phyloP scores from a whole-genome alignment of 2,329 filamentous ascomycete species.

The Piedraia hortae region DNA sequence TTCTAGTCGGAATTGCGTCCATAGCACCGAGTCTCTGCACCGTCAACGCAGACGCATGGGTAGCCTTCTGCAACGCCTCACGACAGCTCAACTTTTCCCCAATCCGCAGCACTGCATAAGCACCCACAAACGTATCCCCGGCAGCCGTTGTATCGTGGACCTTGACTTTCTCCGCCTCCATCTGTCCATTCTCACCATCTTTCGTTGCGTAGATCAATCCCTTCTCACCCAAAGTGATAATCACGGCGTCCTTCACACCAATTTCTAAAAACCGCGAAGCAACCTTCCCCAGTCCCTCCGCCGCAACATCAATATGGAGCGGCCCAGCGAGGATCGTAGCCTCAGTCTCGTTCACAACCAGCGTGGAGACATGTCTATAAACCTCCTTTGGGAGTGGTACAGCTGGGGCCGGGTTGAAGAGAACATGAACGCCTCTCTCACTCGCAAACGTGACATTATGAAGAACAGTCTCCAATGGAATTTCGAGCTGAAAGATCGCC shows the following conservation, averaged over 20 bases:
- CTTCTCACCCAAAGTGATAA: slow-evolving; percentile 55
- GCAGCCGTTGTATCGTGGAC: slow-evolving; percentile 88
- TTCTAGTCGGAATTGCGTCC: slow-evolving; percentile 37
- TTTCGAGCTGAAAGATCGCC: slow-evolving; percentile 21
- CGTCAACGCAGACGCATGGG: slow-evolving; percentile 34
- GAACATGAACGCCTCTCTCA: slow-evolving; percentile 20
- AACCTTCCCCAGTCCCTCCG: slow-evolving; percentile 13
- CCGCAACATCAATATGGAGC: slow-evolving; percentile 7
- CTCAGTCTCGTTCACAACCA: slow-evolving; percentile 81
- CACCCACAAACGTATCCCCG: slow-evolving; percentile 81
- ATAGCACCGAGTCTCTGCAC: slow-evolving; percentile 38
- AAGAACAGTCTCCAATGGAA: slow-evolving; percentile 16
- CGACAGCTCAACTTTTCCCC: too few relatives aligned
- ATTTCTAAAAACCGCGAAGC: slow-evolving; percentile 30
- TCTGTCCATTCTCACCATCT: slow-evolving; percentile 6
- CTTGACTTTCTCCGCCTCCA: slow-evolving; percentile 34
- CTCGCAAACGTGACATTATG: slow-evolving; percentile 10
- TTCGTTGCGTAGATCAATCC: slow-evolving; percentile 8
- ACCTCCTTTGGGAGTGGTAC: slow-evolving; percentile 35
- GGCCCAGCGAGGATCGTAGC: slow-evolving; percentile 40
- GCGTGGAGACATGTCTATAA: slow-evolving; percentile 41
- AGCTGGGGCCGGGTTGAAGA: slow-evolving; percentile 63
- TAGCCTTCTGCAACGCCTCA: slow-evolving; percentile 34
- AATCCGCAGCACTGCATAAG: slow-evolving; percentile 44
- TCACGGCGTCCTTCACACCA: slow-evolving; percentile 50